A percentile compares a stretch with the other conserved stretches of the same genome.
phyloP scores from a whole-genome alignment of 23 red algal genomes.

The Gracilaria gracilis region DNA sequence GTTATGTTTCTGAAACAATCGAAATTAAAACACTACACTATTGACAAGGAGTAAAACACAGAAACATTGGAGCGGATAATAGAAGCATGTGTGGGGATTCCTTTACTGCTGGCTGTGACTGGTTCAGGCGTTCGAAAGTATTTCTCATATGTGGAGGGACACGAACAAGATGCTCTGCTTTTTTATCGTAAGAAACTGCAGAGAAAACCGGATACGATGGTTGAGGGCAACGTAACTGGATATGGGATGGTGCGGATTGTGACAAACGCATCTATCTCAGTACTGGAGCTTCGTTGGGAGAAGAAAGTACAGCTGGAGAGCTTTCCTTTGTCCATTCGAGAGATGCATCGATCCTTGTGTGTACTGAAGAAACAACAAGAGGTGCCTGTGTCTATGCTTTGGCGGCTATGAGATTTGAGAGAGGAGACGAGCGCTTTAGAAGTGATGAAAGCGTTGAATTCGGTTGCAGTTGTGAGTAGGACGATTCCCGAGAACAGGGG shows the following conservation, averaged over 20 bases:
- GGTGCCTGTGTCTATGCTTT: not conserved
- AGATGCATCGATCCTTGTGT: slow-evolving; percentile 4
- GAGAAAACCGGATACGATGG: too few species aligned
- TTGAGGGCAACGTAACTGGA: too few species aligned
- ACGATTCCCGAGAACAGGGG: not conserved
- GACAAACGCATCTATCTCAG: too few species aligned
- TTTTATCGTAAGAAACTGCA: not conserved
- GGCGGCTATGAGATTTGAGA: not conserved
- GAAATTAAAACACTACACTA: too few species aligned
- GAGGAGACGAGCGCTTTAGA: not conserved
- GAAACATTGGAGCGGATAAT: not conserved
- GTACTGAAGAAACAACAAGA: not conserved
- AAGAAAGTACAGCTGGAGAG: not conserved
- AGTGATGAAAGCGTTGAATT: slow-evolving; percentile 7
- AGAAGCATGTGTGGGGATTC: not conserved
- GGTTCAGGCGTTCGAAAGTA: not conserved
- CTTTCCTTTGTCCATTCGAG: not conserved
- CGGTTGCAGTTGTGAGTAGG: not conserved
- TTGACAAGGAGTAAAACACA: too few species aligned
- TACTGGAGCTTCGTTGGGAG: not conserved
- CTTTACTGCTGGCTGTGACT: not conserved
- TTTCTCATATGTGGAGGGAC: not conserved
- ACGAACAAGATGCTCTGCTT: not conserved
- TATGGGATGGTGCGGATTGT: too few species aligned
- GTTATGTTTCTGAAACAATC: not conserved